Evolutionary conservation across 2,329 filamentous ascomycete species (phyloP).

Genomic region (Zasmidium citrigriseum): DNA sequence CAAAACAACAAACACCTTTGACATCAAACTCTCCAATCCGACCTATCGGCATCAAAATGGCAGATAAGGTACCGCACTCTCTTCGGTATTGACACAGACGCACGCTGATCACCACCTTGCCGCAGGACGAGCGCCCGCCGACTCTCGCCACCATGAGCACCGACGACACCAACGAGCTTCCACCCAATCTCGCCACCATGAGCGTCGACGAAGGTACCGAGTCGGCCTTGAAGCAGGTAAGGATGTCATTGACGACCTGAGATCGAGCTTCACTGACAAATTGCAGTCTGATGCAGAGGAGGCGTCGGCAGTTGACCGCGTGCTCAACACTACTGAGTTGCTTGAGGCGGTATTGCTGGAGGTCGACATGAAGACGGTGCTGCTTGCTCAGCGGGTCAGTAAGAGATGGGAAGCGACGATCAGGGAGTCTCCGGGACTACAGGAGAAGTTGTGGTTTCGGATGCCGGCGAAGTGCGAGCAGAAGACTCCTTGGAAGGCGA

Average conservation of each 20-base stretch:
- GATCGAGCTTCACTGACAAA: too few relatives aligned
- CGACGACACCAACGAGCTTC: too few relatives aligned
- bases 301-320: background rate
- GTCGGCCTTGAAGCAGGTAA: too few relatives aligned
- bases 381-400: slow-evolving; percentile 1
- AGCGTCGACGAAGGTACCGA: too few relatives aligned
- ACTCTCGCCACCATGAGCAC: too few relatives aligned
- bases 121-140: too few relatives aligned
- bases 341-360: background rate
- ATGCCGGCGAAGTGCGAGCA: background rate
- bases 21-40: background rate
- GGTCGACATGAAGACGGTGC: slow-evolving; percentile 5
- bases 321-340: background rate
- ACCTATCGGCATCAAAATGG: background rate
- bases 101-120: too few relatives aligned
- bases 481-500: background rate
- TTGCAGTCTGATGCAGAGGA: background rate
- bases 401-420: background rate
- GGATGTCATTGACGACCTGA: too few relatives aligned
- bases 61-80: too few relatives aligned
- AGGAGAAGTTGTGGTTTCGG: background rate
- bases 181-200: too few relatives aligned
- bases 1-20: too few relatives aligned
- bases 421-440: background rate
- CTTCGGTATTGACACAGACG: too few relatives aligned